These are phyloP conservation scores for Flaveria ramosissima DNA, from an alignment of 129 eudicot species.

Conservation along the genomic window DNA sequence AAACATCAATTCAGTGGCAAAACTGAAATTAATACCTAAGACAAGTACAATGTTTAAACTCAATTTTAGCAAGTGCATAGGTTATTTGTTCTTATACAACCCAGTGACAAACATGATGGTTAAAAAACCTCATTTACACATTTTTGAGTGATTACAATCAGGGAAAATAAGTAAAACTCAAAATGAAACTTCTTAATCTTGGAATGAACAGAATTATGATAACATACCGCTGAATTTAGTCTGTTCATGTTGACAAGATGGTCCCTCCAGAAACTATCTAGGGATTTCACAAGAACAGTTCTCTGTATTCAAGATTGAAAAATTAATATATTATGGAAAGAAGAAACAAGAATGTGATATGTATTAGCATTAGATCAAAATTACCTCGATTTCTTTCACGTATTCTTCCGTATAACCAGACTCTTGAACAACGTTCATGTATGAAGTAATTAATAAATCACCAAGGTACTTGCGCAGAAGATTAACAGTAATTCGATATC, in stretches of 20 bases:
- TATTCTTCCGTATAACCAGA: slow-evolving; percentile 76
- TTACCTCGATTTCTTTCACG: slow-evolving; percentile 84
- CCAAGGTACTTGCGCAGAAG: slow-evolving; percentile 93
- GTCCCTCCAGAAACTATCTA: slow-evolving; percentile 97
- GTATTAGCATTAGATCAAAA: neutral
- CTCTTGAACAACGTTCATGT: slow-evolving; percentile 65
- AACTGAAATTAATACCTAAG: neutral
- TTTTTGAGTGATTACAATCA: neutral
- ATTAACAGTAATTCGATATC: slow-evolving; percentile 55
- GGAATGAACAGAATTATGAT: slow-evolving; percentile 7
- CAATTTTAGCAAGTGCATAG: slow-evolving; percentile 5
- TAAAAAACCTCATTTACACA: neutral
- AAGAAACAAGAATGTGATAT: neutral
- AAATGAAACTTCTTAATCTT: neutral
- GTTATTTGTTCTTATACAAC: neutral
- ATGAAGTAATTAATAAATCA: slow-evolving; percentile 81
- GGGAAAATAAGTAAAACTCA: neutral
- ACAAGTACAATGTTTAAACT: slow-evolving; percentile 17
- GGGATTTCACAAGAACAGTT: slow-evolving; percentile 78
- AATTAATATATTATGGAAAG: neutral
- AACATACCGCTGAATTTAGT: slow-evolving; percentile 83
- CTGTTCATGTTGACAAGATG: slow-evolving; percentile 98
- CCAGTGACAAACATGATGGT: neutral
- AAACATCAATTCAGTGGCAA: neutral
- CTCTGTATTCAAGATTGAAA: slow-evolving; percentile 52